These are phyloP conservation scores for Candida saitoana DNA, from an alignment of 805 yeast species.

Conservation along the genomic window DNA sequence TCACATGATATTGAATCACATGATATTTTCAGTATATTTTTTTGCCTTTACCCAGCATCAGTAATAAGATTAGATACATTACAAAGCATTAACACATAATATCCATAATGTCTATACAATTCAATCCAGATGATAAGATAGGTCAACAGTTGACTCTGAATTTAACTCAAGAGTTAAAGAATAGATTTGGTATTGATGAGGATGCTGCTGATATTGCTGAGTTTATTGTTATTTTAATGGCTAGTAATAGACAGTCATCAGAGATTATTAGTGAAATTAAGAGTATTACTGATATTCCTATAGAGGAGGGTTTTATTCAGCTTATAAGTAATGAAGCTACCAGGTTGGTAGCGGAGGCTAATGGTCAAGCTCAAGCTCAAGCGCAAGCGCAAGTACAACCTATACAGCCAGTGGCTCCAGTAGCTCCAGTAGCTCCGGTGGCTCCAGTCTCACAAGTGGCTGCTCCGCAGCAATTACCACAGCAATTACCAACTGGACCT, in stretches of 20 bases:
- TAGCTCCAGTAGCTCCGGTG: slow-evolving; percentile 5
- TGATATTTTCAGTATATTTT: no score
- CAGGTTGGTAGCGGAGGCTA: slow-evolving; percentile 9
- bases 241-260: slow-evolving; percentile 58
- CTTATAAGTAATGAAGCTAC: slow-evolving; percentile 17
- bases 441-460: background rate
- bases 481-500: background rate
- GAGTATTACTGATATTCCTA: slow-evolving; percentile 56
- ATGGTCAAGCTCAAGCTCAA: slow-evolving; percentile 6
- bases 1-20: background rate
- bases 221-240: slow-evolving; percentile 65
- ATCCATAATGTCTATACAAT: slow-evolving; percentile 16
- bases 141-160: slow-evolving; percentile 33
- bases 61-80: no score
- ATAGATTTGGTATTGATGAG: slow-evolving; percentile 28
- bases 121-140: slow-evolving; percentile 38
- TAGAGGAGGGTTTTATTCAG: slow-evolving; percentile 54
- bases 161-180: slow-evolving; percentile 32
- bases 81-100: no score
- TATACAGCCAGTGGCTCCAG: slow-evolving; percentile 3
- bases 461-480: slow-evolving; percentile 2
- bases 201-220: slow-evolving; percentile 63
- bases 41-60: no score
- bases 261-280: slow-evolving; percentile 60
- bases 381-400: slow-evolving; percentile 2